These are phyloP conservation scores for Candida pseudoviswanathii DNA, from an alignment of 1,139 yeast species.

Conservation along the genomic window DNA sequence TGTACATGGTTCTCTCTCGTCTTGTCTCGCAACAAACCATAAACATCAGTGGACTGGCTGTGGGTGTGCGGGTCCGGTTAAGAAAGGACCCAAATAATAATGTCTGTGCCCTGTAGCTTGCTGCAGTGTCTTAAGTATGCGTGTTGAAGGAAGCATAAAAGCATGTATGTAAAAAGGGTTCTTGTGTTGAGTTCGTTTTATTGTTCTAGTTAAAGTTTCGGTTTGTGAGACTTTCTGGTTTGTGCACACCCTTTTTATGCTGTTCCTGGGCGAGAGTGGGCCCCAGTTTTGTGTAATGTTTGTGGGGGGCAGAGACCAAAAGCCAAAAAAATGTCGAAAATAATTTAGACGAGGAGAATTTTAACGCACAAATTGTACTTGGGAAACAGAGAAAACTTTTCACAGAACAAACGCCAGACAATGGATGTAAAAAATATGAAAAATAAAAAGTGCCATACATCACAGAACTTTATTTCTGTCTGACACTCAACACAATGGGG, in stretches of 20 bases:
- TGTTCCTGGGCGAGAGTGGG: background rate
- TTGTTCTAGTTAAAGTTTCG: background rate
- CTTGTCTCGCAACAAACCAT: background rate
- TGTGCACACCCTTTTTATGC: too few species aligned
- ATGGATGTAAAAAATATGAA: background rate
- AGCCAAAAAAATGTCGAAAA: background rate
- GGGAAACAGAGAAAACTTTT: background rate
- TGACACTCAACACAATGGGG: too few species aligned
- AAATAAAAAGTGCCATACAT: too few species aligned
- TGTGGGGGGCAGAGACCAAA: background rate
- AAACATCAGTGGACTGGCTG: background rate
- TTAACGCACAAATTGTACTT: background rate
- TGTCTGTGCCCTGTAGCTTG: too few species aligned
- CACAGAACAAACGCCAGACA: background rate
- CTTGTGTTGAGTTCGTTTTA: background rate
- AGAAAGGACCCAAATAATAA: too few species aligned
- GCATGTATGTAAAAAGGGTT: background rate
- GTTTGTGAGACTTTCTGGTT: too few species aligned
- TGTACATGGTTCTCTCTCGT: too few species aligned
- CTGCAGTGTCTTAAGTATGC: background rate
- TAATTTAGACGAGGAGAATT: conserved; percentile 1
- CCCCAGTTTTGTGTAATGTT: background rate
- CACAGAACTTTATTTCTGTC: too few species aligned
- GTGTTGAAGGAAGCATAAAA: background rate
- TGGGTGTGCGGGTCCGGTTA: too few species aligned